These are phyloP conservation scores for Dacryopinax spathularia DNA, from an alignment of 768 basidiomycete species.

Conservation along the genomic window DNA sequence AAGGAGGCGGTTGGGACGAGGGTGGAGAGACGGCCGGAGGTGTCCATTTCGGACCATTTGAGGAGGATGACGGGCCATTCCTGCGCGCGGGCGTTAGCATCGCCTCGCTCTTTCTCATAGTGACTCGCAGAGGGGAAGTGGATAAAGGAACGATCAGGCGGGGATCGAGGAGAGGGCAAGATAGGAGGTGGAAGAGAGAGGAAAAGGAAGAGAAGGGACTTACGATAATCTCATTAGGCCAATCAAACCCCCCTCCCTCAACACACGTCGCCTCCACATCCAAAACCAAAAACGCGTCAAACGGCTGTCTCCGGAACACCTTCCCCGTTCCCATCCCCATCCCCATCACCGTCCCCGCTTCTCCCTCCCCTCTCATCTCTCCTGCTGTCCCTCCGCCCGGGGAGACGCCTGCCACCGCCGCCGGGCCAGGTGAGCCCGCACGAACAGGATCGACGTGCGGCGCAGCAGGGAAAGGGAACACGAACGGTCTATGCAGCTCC, in stretches of 20 bases:
- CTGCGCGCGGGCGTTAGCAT: no score
- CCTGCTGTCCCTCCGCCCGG: no score
- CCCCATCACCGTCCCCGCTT: no score
- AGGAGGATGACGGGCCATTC: conserved; percentile 89
- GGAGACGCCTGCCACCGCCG: no score
- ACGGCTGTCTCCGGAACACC: conserved; percentile 28
- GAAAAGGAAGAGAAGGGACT: conserved; percentile 22
- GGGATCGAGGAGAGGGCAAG: no score
- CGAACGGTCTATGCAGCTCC: not conserved
- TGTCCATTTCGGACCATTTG: conserved; percentile 55
- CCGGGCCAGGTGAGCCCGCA: no score
- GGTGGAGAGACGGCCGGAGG: conserved; percentile 36
- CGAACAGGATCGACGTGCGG: not conserved
- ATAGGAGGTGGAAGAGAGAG: not conserved
- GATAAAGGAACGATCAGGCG: no score
- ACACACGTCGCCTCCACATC: conserved; percentile 83
- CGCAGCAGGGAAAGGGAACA: not conserved
- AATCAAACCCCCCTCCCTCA: conserved; percentile 54
- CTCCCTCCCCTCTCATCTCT: no score
- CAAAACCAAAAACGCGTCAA: conserved; percentile 70
- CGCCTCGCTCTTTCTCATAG: no score
- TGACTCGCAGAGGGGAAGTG: no score
- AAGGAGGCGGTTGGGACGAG: conserved; percentile 70
- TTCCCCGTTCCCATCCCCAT: no score
- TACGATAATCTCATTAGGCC: conserved; percentile 93